Evolutionary conservation across 2,329 filamentous ascomycete genomes (phyloP).

Genomic region (Thermoascus crustaceus): DNA sequence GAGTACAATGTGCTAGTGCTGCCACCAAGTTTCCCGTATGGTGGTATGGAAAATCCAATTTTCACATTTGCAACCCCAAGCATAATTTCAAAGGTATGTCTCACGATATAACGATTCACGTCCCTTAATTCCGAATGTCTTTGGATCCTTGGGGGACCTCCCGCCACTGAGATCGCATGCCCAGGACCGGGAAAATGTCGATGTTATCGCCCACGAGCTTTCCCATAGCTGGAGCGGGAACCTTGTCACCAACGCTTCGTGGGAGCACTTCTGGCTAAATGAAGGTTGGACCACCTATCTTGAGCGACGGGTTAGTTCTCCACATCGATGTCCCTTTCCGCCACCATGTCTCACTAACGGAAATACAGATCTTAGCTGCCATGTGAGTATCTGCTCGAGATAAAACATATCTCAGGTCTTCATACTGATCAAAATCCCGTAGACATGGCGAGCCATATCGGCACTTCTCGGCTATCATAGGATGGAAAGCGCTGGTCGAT

Average conservation of each 20-base stretch:
- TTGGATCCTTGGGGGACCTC: neutral
- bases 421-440: conserved; percentile 3
- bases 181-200: conserved; percentile 73
- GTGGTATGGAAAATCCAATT: conserved; percentile 78
- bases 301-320: conserved; percentile 57
- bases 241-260: conserved; percentile 46
- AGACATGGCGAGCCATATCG: conserved; percentile 78
- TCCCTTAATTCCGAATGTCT: neutral
- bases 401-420: neutral
- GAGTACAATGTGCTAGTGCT: conserved; percentile 90
- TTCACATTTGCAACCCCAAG: conserved; percentile 95
- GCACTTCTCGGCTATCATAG: conserved; percentile 91
- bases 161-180: neutral
- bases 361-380: conserved; percentile 31
- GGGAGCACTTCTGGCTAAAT: conserved; percentile 53
- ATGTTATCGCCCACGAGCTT: conserved; percentile 87
- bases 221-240: conserved; percentile 82
- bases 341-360: conserved; percentile 10
- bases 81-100: conserved; percentile 65
- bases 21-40: conserved; percentile 83
- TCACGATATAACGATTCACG: neutral
- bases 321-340: neutral
- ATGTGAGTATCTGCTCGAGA: conserved; percentile 21
- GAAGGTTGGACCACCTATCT: conserved; percentile 93
- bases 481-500: conserved; percentile 84